These are phyloP conservation scores for Blastobotrys aristatus DNA, from an alignment of 1,139 yeast genomes.

Conservation along the genomic window DNA sequence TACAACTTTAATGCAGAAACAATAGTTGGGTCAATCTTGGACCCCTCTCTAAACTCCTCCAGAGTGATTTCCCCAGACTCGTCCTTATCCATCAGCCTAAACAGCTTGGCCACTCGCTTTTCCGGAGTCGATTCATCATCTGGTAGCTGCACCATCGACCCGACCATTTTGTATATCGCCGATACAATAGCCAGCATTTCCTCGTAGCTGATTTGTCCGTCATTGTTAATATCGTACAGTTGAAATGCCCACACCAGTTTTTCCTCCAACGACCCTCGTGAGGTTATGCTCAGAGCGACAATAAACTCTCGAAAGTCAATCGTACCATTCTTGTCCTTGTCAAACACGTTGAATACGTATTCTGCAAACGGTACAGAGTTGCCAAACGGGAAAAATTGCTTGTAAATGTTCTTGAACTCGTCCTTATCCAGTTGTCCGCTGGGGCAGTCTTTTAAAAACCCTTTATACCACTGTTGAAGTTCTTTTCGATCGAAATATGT, in stretches of 20 bases:
- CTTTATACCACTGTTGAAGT: slow-evolving; percentile 97
- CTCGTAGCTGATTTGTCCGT: slow-evolving; percentile 66
- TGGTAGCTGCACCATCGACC: slow-evolving; percentile 85
- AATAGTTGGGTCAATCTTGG: slow-evolving; percentile 78
- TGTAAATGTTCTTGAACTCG: slow-evolving; percentile 87
- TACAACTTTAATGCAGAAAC: slow-evolving; percentile 74
- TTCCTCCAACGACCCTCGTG: slow-evolving; percentile 84
- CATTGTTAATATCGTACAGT: slow-evolving; percentile 75
- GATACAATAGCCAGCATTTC: slow-evolving; percentile 77
- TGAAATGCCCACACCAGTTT: slow-evolving; percentile 79
- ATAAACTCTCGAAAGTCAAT: slow-evolving; percentile 94
- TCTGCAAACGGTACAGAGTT: slow-evolving; percentile 91
- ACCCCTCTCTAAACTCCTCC: slow-evolving; percentile 79
- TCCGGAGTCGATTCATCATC: slow-evolving; percentile 96
- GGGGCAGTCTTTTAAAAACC: slow-evolving; percentile 91
- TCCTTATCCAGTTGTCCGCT: slow-evolving; percentile 80
- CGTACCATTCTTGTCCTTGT: slow-evolving; percentile 70
- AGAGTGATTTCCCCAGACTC: slow-evolving; percentile 61
- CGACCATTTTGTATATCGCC: slow-evolving; percentile 93
- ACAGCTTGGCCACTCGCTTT: slow-evolving; percentile 74
- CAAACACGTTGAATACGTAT: slow-evolving; percentile 84
- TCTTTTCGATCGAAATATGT: slow-evolving; percentile 93
- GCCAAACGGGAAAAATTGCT: slow-evolving; percentile 97
- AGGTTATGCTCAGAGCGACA: slow-evolving; percentile 78
- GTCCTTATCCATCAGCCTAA: slow-evolving; percentile 66